Base-by-base conservation (phyloP, 768 basidiomycete species). In the Phylloporus sp. region DNA sequence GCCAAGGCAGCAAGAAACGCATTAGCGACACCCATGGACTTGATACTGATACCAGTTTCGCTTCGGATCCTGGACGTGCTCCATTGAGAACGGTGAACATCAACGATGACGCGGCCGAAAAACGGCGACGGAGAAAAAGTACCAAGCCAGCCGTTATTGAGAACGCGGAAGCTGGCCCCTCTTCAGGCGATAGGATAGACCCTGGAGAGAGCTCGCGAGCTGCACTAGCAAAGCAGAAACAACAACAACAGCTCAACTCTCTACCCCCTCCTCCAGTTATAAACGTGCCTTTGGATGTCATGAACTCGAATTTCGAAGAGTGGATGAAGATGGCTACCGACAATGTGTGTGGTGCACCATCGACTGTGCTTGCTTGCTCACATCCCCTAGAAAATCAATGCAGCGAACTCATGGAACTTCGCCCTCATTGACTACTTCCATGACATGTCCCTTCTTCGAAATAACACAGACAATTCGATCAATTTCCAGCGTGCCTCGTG, bases 251-350 rank as follows among this genome's bases (percentile, higher is more conserved):
- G 42, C 74, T 87, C 34, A 80, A 77, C 53, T 79, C 84, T 23
- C 80, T 86, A 3, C 78, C 78, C 32, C 73, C 76, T 32, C 75
- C 82, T 8, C 81, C 81, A 3, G 65, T 65, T 29, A 80, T 84
- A 24, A 78, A 84, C 38, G 80, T 86, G 18, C 78, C 86, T 0
- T 71, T 86, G 58, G 90, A 95, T 57, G 80, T 93, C n/a, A 90
- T 91, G 82, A 91, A 78, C 70, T 87, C 85, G 34, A 97, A 94
- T 61, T 97, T 87, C 63, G 97, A 99, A 68, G 94, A 98, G 70
- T 98, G 97, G 97, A 98, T 99, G 95, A 98, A 98, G 76, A 85
- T 98, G 85, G 94, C 95, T 1, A 98, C 95, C 3, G 95, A 98
- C 66, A 98, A 98, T 70, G 97, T 97, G 15, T 32, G 55, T 66